Evolutionary conservation across 1,284 basidiomycete genomes (phyloP).

Genomic region (Cryptococcus sp.): DNA sequence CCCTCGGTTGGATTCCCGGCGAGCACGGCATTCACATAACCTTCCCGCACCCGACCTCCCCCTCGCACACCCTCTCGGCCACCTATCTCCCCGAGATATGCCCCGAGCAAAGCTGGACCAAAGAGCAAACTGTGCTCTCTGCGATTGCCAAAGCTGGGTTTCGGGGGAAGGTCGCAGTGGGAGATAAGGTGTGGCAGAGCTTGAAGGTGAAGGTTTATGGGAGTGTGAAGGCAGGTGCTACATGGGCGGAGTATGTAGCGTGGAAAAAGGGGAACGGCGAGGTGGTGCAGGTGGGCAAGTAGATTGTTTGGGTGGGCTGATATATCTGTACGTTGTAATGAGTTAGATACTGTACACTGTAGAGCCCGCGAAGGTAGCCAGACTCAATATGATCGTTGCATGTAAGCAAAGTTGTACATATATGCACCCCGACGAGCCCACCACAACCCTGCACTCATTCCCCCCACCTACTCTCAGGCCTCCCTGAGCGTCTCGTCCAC

Average conservation of each 20-base stretch:
- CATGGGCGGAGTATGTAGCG: slow-evolving; percentile 71
- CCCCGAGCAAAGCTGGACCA: slow-evolving; percentile 88
- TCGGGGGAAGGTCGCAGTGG: slow-evolving; percentile 61
- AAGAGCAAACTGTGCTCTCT: slow-evolving; percentile 80
- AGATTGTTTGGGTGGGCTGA: no score
- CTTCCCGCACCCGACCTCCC: slow-evolving; percentile 71
- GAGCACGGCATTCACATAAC: slow-evolving; percentile 88
- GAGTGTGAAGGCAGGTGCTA: slow-evolving; percentile 67
- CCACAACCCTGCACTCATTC: not conserved
- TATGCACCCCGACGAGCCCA: slow-evolving; percentile 7
- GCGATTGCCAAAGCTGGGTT: slow-evolving; percentile 92
- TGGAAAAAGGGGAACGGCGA: slow-evolving; percentile 57
- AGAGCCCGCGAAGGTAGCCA: not conserved
- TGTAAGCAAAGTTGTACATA: slow-evolving; percentile 7
- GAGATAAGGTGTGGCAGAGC: slow-evolving; percentile 70
- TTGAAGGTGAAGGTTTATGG: slow-evolving; percentile 80
- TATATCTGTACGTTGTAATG: no score
- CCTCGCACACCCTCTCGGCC: slow-evolving; percentile 64
- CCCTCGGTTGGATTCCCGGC: slow-evolving; percentile 90
- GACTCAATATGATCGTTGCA: not conserved
- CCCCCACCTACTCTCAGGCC: no score
- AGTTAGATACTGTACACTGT: no score
- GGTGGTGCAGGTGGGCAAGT: not conserved
- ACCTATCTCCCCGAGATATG: slow-evolving; percentile 95
- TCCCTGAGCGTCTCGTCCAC: slow-evolving; percentile 12